phyloP scores from a whole-genome alignment of 345 rosid species.

The Salix koriyanagi region DNA sequence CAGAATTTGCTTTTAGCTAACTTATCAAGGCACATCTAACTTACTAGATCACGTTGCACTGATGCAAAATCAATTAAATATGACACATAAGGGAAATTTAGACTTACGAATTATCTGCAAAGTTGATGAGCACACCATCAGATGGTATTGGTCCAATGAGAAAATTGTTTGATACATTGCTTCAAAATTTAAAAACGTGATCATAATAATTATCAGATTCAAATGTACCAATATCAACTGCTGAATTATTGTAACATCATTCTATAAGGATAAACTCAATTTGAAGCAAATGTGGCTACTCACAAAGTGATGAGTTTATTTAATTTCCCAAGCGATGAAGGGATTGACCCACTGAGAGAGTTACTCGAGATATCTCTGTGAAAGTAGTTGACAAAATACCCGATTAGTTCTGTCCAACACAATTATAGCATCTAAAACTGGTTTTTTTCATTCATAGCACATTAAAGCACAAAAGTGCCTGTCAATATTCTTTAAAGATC shows the following conservation, averaged over 20 bases:
- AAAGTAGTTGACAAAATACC: neutral
- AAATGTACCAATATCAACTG: neutral
- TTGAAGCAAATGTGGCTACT: constrained; percentile 39
- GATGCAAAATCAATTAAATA: constrained; percentile 11
- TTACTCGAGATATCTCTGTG: constrained; percentile 82
- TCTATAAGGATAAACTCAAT: neutral
- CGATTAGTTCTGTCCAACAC: neutral
- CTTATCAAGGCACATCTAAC: neutral
- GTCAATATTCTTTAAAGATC: neutral
- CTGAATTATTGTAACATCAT: neutral
- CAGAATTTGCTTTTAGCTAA: neutral
- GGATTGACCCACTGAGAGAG: constrained; percentile 63
- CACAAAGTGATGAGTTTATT: constrained; percentile 59
- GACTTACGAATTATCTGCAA: constrained; percentile 70
- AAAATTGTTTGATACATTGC: constrained; percentile 89
- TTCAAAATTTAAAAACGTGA: constrained; percentile 38
- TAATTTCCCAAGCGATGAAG: constrained; percentile 70
- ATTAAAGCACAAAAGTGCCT: neutral
- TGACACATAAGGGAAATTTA: constrained; percentile 6
- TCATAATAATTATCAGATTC: constrained; percentile 12
- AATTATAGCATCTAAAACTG: neutral
- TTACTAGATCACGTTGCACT: neutral
- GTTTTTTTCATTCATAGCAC: neutral
- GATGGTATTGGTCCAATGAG: constrained; percentile 79
- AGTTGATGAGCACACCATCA: constrained; percentile 55